Evolutionary conservation across 1,284 basidiomycete genomes (phyloP).

Genomic region (Pascua guehoae): DNA sequence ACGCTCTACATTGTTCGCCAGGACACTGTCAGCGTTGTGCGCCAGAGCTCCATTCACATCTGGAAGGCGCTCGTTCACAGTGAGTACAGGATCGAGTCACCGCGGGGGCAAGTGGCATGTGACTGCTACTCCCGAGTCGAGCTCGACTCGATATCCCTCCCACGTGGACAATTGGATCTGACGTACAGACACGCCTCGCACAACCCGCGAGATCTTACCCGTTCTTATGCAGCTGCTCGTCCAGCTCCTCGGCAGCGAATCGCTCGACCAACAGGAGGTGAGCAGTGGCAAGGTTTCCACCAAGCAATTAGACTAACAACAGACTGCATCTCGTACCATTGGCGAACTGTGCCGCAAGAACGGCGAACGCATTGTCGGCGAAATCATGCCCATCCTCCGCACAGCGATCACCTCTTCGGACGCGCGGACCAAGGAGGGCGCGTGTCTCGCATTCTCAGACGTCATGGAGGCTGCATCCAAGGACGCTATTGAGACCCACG

Average conservation of each 20-base stretch:
- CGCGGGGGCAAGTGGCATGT: background rate
- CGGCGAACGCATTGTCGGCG: conserved; percentile 85
- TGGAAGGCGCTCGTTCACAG: conserved; percentile 97
- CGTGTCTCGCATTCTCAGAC: conserved; percentile 81
- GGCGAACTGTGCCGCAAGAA: conserved; percentile 92
- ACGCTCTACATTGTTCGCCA: conserved; percentile 88
- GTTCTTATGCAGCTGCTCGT: conserved; percentile 76
- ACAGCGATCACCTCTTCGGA: conserved; percentile 67
- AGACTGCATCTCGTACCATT: conserved; percentile 83
- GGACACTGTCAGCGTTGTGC: conserved; percentile 83
- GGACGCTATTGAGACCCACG: conserved; percentile 80
- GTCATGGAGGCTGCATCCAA: conserved; percentile 86
- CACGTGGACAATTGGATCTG: background rate
- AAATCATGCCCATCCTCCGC: conserved; percentile 75
- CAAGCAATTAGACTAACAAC: conserved; percentile 6
- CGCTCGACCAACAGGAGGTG: conserved; percentile 88
- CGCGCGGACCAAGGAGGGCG: conserved; percentile 75
- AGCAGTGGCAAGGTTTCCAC: conserved; percentile 11
- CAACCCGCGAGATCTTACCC: conserved; percentile 89
- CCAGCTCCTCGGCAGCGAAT: conserved; percentile 69
- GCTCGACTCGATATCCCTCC: background rate
- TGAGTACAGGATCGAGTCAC: conserved; percentile 28
- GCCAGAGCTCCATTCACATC: conserved; percentile 89
- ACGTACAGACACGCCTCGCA: conserved; percentile 42
- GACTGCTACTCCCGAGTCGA: background rate